Evolutionary conservation across 257 asterid species (phyloP), one percentile per base, ranked within the genome.

Genomic region (Solanum appendiculatum): DNA sequence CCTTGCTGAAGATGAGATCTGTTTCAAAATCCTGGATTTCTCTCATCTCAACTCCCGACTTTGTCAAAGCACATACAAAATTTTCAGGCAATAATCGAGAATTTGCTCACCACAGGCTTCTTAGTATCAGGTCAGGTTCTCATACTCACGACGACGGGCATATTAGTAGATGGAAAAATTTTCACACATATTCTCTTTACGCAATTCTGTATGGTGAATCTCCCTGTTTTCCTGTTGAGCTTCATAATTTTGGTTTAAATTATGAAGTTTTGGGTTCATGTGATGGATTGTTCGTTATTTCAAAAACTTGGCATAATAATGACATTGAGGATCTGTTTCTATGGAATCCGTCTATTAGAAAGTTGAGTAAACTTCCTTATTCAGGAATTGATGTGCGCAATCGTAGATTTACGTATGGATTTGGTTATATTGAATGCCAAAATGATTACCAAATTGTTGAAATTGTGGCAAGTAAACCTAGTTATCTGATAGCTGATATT

Each of bases 281-380:
- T 72, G 89, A 94, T 87, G 97, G 96, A 23, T 74, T 93, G 86
- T 64, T 93, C 39, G 89, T 92, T 87, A 66, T 93, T 18, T 81
- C 48, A 21, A 21, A 18, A 36, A 0, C 20, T 5, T 8, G 29
- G 5, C 2, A 75, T 73, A 73, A 82, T 73, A 72, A 85, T 16
- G n/a, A 68, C 12, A 18, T 34, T 37, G 86, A 88, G n/a, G 64
- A 87, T 20, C 48, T 93, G 56, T 48, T 88, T 44, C 58, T 94
- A 51, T 91, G 91, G 93, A 93, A 93, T 85, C 96, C 97, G 27
- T 56, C 91, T 20, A 81, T 90, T 3, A 91, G 90, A 81, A 69
- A 85, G 15, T 90, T 60, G 86, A 92, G 88, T 81, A 85, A 34
- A 7, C 82, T 93, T 77, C 93, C 96, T 5, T 80, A 58, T 86